Base-by-base conservation (phyloP, 1,284 basidiomycete genomes). In the Pseudozyma hubeiensis region DNA sequence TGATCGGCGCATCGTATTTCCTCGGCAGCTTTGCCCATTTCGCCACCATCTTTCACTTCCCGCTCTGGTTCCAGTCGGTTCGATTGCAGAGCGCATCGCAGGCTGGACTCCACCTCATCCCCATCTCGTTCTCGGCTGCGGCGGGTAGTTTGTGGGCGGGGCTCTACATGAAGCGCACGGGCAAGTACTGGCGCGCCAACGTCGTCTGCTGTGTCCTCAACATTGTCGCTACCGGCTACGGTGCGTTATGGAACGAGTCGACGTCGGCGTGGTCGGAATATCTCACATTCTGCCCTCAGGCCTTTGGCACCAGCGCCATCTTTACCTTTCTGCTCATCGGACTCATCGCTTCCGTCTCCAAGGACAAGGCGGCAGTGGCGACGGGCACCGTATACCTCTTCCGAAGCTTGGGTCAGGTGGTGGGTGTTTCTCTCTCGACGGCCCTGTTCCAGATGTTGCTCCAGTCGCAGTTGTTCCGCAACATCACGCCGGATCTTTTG, bases 61-160 rank as follows among this genome's bases (percentile, higher is more conserved):
- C 93, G 2, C 91, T 91, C 84, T 93, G 90, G 90, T 94, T 93
- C 84, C 92, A 94, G 84, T 92, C 91, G 0, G 92, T 94, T 7
- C 87, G 89, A 64, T 86, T 93, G 56, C 87, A 89, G 76, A 89
- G 89, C 14, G 88, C 93, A 16, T 88, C 90, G 35, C 87, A 88
- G 67, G 89, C 87, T 7, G 93, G 93, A 8, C 86, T 91, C 1
- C 93, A 94, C 81, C 83, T 94, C 16, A 85, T 93, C 10, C 93
- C 93, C 0, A 92, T 93, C 73, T 91, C 91, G 45, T 71, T 91
- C 1, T 88, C 89, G 1, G 89, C 93, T 84, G 91, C 91, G 0
- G 83, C 87, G 5, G 92, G 92, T 0, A 91, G 91, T 0, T 79
- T 94, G 14, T 90, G 92, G 61, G 90, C 93, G 8, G 93, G 92